These are phyloP conservation scores for Terfezia claveryi DNA, from an alignment of 495 filamentous ascomycete genomes.

Conservation along the genomic window DNA sequence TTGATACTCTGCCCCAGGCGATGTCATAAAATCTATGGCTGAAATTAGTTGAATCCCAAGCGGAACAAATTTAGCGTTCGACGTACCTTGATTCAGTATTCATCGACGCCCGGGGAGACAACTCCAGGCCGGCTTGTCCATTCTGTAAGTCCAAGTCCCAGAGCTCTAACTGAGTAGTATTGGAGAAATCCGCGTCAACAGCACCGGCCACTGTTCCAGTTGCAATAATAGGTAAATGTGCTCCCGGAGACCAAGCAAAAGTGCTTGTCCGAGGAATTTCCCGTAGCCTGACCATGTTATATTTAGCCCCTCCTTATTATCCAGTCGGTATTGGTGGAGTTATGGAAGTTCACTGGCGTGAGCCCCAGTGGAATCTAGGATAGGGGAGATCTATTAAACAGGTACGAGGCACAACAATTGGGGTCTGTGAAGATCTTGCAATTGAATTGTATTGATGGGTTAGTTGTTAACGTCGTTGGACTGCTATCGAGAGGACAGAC, in stretches of 20 bases:
- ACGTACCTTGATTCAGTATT: conserved; percentile 71
- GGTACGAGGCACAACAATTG: conserved; percentile 2
- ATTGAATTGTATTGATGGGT: no score
- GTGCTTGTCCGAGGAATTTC: conserved; percentile 91
- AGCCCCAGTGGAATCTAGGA: no score
- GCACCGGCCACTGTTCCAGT: conserved; percentile 92
- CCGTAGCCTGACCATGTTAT: conserved; percentile 76
- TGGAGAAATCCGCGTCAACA: conserved; percentile 91
- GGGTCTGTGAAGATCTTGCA: no score
- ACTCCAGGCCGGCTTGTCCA: conserved; percentile 50
- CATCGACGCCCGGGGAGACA: conserved; percentile 65
- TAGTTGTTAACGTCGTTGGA: no score
- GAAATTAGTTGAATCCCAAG: background rate
- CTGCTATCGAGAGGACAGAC: background rate
- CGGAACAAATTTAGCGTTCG: background rate
- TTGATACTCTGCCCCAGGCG: conserved; percentile 67
- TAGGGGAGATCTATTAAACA: no score
- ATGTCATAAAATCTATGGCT: conserved; percentile 75
- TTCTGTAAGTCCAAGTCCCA: conserved; percentile 78
- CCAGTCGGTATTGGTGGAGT: background rate
- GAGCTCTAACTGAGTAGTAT: conserved; percentile 86
- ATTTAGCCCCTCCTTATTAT: background rate
- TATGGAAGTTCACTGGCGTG: background rate
- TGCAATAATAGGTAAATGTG: conserved; percentile 55
- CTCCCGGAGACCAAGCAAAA: conserved; percentile 82